Percentiles rank a stretch among this genome's conserved stretches.
Evolutionary conservation across 306 rosid genomes (phyloP).

Genomic region (Prunus campanulata): DNA sequence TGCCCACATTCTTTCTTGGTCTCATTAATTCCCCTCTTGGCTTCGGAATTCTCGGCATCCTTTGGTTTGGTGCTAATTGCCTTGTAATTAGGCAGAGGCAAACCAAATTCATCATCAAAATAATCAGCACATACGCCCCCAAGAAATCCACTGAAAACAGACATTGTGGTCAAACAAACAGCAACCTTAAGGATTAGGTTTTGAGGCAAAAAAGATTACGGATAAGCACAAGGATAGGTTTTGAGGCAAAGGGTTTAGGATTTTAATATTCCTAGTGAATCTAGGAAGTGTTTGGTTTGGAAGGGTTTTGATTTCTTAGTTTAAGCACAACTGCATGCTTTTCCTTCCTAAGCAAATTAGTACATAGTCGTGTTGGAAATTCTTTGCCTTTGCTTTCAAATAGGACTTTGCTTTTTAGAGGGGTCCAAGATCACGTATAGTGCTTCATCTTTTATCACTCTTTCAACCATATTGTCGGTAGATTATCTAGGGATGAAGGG

Average conservation of each 20-base stretch:
- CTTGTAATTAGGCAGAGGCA: neutral
- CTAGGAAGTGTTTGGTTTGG: too few relatives aligned
- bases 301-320: too few relatives aligned
- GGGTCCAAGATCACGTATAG: neutral
- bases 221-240: neutral
- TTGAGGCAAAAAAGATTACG: too few relatives aligned
- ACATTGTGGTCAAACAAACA: neutral
- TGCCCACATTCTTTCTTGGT: neutral
- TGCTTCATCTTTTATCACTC: neutral
- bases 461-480: neutral
- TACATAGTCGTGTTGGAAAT: too few relatives aligned
- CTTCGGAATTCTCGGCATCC: neutral
- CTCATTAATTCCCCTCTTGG: neutral
- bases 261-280: neutral
- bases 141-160: slow-evolving; percentile 1
- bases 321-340: too few relatives aligned
- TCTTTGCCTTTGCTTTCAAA: too few relatives aligned
- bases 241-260: neutral
- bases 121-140: neutral
- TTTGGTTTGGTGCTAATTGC: neutral
- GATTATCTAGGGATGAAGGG: neutral
- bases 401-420: too few relatives aligned
- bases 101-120: slow-evolving; percentile 14
- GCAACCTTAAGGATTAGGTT: too few relatives aligned
- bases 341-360: too few relatives aligned